phyloP scores from a whole-genome alignment of 306 rosid species.

The Betula pendula region DNA sequence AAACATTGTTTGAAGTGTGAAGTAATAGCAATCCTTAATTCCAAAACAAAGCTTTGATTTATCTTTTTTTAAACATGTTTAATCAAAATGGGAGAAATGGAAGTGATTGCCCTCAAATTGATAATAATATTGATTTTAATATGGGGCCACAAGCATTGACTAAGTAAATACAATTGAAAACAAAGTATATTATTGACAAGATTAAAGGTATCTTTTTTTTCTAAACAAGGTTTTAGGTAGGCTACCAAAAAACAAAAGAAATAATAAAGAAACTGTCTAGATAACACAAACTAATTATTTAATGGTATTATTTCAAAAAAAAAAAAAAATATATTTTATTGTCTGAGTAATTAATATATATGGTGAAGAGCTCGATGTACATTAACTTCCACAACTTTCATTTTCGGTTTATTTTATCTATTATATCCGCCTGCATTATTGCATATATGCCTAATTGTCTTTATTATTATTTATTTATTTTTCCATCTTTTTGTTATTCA shows the following conservation, averaged over 20 bases:
- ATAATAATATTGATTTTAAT: conserved; percentile 17
- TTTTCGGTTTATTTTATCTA: conserved; percentile 23
- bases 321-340: conserved; percentile 1
- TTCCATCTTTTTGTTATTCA: not conserved
- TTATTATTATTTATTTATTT: conserved; percentile 7
- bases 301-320: conserved; percentile 13
- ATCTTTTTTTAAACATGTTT: conserved; percentile 2
- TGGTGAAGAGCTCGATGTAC: conserved; percentile 55
- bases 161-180: conserved; percentile 29
- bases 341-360: conserved; percentile 31
- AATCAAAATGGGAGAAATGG: conserved; percentile 13
- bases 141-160: conserved; percentile 48
- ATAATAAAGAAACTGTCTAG: conserved; percentile 28
- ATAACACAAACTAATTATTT: conserved; percentile 38
- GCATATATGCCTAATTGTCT: conserved; percentile 28
- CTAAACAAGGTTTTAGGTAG: conserved; percentile 23
- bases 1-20: not conserved
- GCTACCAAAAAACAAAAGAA: conserved; percentile 31
- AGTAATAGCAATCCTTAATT: not conserved
- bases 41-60: not conserved
- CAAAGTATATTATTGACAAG: conserved; percentile 21
- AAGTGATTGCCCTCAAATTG: conserved; percentile 27
- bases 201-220: conserved; percentile 36
- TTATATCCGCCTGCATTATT: conserved; percentile 37
- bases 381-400: conserved; percentile 40